Base-by-base conservation (phyloP, 2,329 filamentous ascomycete genomes). In the Zelopaecilomyces penicillatus region DNA sequence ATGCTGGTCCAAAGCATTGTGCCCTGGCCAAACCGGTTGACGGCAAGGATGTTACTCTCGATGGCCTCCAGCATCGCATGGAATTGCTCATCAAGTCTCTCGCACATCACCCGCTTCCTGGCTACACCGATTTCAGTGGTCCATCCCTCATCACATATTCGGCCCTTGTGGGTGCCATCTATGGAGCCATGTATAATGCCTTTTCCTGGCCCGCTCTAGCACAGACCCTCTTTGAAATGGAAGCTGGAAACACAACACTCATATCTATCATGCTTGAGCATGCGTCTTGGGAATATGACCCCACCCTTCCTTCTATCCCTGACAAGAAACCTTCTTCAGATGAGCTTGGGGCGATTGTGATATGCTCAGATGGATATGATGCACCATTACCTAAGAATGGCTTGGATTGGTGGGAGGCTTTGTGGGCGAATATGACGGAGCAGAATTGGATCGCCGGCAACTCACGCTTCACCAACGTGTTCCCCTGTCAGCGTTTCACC, bases 341-440 rank as follows among this genome's bases (percentile, higher is more conserved):
- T 6, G 71, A 74, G 51, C 63, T 74, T 5, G 47, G 43, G 0
- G 38, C 42, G 6, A 43, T 73, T 2, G 71, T 75, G 36, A 65
- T 74, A 33, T 75, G 71, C 50, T 60, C 63, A 27, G 71, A 75
- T 50, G 48, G 64, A 1, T 73, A 69, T 43, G 71, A 74, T 48
- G 68, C 66, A 1, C 60, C 62, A 0, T 51, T 58, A 9, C 67
- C 68, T 1, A 48, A 54, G 4, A 60, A 61, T 4, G 65, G 63
- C 2, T 51, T 73, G 3, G 55, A 50, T n/a, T 74, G 68, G 69
- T 75, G 70, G 68, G 59, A 60, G 7, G 58, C 57, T 0, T 61
- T 74, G 0, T 74, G 71, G 71, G 52, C 55, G 2, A 70, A 73
- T 49, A 73, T 74, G 70, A 71, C 70, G 4, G 39, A 52, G 1